These are phyloP conservation scores for Candida peoriensis DNA, from an alignment of 805 yeast species.

Conservation along the genomic window DNA sequence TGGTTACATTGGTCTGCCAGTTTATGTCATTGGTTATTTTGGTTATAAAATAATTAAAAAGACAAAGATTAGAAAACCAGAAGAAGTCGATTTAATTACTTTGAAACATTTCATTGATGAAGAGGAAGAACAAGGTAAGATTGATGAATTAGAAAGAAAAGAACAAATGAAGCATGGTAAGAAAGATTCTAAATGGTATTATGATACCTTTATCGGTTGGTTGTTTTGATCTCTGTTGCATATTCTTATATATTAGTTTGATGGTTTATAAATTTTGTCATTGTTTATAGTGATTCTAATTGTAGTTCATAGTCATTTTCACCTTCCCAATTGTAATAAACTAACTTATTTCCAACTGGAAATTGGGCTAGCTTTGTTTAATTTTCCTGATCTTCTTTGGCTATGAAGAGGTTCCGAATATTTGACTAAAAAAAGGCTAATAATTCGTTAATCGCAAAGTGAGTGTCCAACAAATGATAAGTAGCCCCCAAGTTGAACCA, in stretches of 20 bases:
- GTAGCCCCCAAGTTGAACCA: too few relatives aligned
- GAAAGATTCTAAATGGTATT: constrained; percentile 37
- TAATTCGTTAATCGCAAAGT: too few relatives aligned
- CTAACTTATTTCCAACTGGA: too few relatives aligned
- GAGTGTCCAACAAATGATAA: too few relatives aligned
- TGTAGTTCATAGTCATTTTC: constrained; percentile 52
- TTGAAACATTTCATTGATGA: constrained; percentile 35
- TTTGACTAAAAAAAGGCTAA: too few relatives aligned
- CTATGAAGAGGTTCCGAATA: too few relatives aligned
- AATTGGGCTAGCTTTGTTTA: too few relatives aligned
- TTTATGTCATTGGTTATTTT: constrained; percentile 65
- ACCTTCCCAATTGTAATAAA: constrained; percentile 58
- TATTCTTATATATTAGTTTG: background rate
- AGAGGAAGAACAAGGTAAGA: constrained; percentile 23
- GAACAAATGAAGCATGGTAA: constrained; percentile 19
- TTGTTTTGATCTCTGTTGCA: constrained; percentile 27
- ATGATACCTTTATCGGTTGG: constrained; percentile 42
- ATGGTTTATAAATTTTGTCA: background rate
- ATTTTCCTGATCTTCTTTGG: too few relatives aligned
- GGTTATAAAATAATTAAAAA: constrained; percentile 56
- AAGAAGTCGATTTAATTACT: constrained; percentile 56
- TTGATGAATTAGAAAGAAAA: constrained; percentile 20
- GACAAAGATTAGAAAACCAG: constrained; percentile 42
- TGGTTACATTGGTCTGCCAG: constrained; percentile 71
- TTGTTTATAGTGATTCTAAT: constrained; percentile 34